Base-by-base conservation (phyloP, 768 basidiomycete genomes). In the Serendipita indica region DNA sequence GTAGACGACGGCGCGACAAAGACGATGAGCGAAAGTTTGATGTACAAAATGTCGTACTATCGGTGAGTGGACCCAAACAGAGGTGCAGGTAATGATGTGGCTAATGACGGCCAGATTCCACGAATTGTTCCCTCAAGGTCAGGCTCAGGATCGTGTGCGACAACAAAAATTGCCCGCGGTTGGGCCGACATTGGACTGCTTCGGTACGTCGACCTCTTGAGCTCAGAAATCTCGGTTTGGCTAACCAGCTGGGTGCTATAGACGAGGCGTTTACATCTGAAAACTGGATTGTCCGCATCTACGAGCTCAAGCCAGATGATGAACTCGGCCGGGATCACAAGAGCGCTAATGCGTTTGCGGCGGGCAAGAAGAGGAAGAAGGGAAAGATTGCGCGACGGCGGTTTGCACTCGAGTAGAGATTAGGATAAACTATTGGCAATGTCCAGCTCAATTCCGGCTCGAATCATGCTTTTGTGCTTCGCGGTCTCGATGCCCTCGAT, bases 41-140 rank as follows among this genome's bases (percentile, higher is more conserved):
- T 99, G 94, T 98, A 98, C 74, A 98, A 98, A 76, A 91, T 97
- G 91, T 88, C 86, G 14, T 98, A 94, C 69, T 97, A 94, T 68
- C 80, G 92, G 82, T 89, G 60, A 45, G 75, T 64, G 6, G 14
- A 33, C 22, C 25, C 35, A 37, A 37, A 10, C 18, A 10, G 35
- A 37, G 10, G 12, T 37, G 12, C 12, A 18, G 35, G 35, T 37
- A 10, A 10, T 10, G 10, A 18, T 10, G 18, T 14, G 3, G 16
- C 14, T 16, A 16, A 39, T 33, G 28, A 59, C 39, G 16, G 41
- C 32, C 65, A 89, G 89, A 57, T 98, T 93, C 74, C 72, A 79
- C 57, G 91, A 96, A 63, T 73, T 98, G 62, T 98, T 83, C 67
- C 91, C 91, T 14, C 80, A 79, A 18, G 75, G 76, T 14, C 80